phyloP scores from a whole-genome alignment of 176 grass and related monocot species.

The Oryza rufipogon region DNA sequence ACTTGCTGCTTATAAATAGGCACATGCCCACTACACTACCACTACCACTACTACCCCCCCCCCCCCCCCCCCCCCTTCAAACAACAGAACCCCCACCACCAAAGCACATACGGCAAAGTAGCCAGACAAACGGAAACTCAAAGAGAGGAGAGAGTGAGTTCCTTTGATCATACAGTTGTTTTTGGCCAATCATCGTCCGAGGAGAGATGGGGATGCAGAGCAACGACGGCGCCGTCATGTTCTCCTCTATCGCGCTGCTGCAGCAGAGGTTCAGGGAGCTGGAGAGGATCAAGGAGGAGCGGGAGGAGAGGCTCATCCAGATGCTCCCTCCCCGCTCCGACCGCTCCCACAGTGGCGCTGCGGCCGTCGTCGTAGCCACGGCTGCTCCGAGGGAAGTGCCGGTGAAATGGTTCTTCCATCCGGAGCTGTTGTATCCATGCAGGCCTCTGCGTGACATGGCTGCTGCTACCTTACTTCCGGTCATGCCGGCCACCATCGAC shows the following conservation, averaged over 20 bases:
- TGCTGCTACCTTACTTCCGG: conserved; percentile 38
- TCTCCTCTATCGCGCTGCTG: conserved; percentile 83
- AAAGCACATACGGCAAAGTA: conserved; percentile 31
- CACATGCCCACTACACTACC: conserved; percentile 37
- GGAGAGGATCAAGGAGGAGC: conserved; percentile 79
- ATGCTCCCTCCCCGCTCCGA: conserved; percentile 32
- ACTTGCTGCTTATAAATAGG: conserved; percentile 55
- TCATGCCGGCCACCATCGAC: background rate
- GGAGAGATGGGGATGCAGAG: conserved; percentile 44
- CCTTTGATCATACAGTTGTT: background rate
- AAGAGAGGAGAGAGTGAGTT: background rate
- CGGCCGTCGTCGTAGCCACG: background rate
- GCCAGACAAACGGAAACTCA: conserved; percentile 4
- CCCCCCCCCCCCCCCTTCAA: background rate
- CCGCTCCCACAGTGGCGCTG: background rate
- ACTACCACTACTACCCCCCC: background rate
- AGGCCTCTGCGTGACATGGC: conserved; percentile 49
- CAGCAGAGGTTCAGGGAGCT: conserved; percentile 86
- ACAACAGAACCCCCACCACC: conserved; percentile 12
- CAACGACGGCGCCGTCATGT: conserved; percentile 47
- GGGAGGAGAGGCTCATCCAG: conserved; percentile 66
- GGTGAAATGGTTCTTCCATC: conserved; percentile 67
- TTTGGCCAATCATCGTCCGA: background rate
- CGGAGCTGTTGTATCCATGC: conserved; percentile 64
- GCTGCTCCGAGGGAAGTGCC: conserved; percentile 26